Evolutionary conservation across 2,329 filamentous ascomycete genomes (phyloP).

Genomic region (Neodidymelliopsis sp.): DNA sequence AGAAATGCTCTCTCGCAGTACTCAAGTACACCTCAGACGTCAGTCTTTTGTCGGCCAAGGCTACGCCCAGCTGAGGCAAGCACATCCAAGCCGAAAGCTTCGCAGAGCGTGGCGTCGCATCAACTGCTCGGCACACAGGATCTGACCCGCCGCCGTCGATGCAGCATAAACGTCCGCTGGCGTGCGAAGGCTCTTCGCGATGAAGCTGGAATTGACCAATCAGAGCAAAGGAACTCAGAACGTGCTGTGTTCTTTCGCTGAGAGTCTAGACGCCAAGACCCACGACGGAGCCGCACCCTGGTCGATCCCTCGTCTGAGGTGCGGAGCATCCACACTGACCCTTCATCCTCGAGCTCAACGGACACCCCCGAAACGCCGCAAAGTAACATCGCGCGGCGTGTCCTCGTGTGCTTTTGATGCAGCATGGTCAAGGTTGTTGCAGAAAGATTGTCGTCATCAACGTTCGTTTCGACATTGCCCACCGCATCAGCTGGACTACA

Average conservation of each 20-base stretch:
- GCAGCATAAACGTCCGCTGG: conserved; percentile 7
- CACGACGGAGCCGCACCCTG: conserved; percentile 6
- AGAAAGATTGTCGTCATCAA: not conserved
- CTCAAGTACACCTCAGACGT: conserved; percentile 1
- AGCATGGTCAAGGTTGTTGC: not conserved
- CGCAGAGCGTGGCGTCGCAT: conserved; percentile 11
- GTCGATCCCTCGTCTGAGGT: conserved; percentile 1
- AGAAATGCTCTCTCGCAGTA: conserved; percentile 1
- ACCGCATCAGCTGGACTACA: no score
- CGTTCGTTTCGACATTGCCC: no score
- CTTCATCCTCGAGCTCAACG: conserved; percentile 4
- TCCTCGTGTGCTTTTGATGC: not conserved
- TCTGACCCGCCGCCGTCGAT: not conserved
- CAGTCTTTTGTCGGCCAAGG: conserved; percentile 10
- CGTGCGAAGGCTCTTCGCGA: conserved; percentile 4
- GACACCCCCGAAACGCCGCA: conserved; percentile 1
- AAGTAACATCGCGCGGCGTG: conserved; percentile 12
- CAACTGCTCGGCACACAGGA: conserved; percentile 6
- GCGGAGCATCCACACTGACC: conserved; percentile 1
- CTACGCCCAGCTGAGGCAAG: conserved; percentile 19
- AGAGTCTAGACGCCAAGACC: conserved; percentile 16
- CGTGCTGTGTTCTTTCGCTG: conserved; percentile 21
- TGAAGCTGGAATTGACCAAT: conserved; percentile 6
- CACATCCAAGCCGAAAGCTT: conserved; percentile 19
- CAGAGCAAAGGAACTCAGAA: not conserved